These are phyloP conservation scores for Erodium texanum DNA, from an alignment of 441 rosid genomes.

Conservation along the genomic window DNA sequence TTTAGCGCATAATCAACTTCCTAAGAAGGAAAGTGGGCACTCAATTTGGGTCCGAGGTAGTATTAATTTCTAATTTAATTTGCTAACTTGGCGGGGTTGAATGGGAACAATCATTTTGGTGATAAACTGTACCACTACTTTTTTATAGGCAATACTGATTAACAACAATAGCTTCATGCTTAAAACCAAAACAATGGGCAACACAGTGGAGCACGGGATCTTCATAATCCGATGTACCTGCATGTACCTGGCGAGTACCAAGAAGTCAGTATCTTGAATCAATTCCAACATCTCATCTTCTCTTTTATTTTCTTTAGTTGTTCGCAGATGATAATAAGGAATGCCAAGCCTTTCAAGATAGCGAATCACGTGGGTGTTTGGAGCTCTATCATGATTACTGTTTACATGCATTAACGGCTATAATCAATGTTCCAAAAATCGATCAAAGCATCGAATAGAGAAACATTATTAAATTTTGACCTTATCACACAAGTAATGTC, in stretches of 20 bases:
- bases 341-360: slow-evolving; percentile 79
- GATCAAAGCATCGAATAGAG: not conserved
- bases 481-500: slow-evolving; percentile 85
- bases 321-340: slow-evolving; percentile 62
- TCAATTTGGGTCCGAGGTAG: too few relatives aligned
- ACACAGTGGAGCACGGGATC: not conserved
- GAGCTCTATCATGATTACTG: slow-evolving; percentile 86
- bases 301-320: slow-evolving; percentile 46
- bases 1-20: too few relatives aligned
- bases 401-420: slow-evolving; percentile 10
- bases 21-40: too few relatives aligned
- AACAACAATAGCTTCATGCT: not conserved
- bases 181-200: too few relatives aligned
- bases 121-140: not conserved
- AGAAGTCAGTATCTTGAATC: slow-evolving; percentile 72
- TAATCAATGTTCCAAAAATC: slow-evolving; percentile 15
- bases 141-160: not conserved
- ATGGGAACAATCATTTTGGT: slow-evolving; percentile 5
- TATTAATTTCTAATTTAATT: not conserved
- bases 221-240: slow-evolving; percentile 50
- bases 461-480: slow-evolving; percentile 25
- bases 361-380: slow-evolving; percentile 70
- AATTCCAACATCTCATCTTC: slow-evolving; percentile 71
- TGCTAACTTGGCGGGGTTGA: slow-evolving; percentile 1
- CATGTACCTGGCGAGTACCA: slow-evolving; percentile 96